A percentile compares a stretch with the other conserved stretches of the same genome.
phyloP scores from a whole-genome alignment of 805 yeast species.

The Lipomyces sp. region DNA sequence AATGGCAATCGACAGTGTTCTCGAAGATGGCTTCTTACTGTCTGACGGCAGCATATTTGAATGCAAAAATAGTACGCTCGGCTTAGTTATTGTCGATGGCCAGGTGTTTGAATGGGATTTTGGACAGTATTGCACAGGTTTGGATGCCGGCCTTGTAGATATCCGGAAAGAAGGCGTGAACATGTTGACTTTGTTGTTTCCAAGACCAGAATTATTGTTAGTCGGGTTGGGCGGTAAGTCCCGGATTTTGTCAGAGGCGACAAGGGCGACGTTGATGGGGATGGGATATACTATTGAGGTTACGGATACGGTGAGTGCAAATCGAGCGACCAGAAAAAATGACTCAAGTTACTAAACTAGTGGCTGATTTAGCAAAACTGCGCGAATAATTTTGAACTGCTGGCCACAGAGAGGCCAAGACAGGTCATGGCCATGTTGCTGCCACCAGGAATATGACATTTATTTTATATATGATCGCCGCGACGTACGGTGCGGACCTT shows the following conservation, averaged over 20 bases:
- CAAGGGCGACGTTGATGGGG: conserved; percentile 54
- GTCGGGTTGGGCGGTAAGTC: conserved; percentile 70
- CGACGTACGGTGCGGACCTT: not conserved
- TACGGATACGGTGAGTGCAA: conserved; percentile 56
- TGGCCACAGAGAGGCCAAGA: conserved; percentile 79
- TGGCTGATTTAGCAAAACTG: conserved; percentile 50
- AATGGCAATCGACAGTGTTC: conserved; percentile 32
- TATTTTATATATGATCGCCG: conserved; percentile 1
- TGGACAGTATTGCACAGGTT: conserved; percentile 48
- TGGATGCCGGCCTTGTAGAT: conserved; percentile 60
- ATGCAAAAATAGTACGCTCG: conserved; percentile 51
- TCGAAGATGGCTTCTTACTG: conserved; percentile 25
- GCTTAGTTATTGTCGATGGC: conserved; percentile 48
- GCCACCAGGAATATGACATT: conserved; percentile 62
- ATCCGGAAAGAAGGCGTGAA: conserved; percentile 53
- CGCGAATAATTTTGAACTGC: conserved; percentile 69
- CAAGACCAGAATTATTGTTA: conserved; percentile 76
- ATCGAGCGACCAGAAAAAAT: not conserved
- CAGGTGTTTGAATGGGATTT: conserved; percentile 68
- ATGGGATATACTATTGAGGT: conserved; percentile 75
- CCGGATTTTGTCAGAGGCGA: conserved; percentile 64
- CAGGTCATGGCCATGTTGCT: conserved; percentile 74
- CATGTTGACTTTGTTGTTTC: conserved; percentile 62
- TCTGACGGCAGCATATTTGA: conserved; percentile 28
- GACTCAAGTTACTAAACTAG: not conserved